Percentiles rank a stretch among this genome's conserved stretches.
Evolutionary conservation across 177 flowering plant species (phyloP).

Genomic region (Vitis hybrid): DNA sequence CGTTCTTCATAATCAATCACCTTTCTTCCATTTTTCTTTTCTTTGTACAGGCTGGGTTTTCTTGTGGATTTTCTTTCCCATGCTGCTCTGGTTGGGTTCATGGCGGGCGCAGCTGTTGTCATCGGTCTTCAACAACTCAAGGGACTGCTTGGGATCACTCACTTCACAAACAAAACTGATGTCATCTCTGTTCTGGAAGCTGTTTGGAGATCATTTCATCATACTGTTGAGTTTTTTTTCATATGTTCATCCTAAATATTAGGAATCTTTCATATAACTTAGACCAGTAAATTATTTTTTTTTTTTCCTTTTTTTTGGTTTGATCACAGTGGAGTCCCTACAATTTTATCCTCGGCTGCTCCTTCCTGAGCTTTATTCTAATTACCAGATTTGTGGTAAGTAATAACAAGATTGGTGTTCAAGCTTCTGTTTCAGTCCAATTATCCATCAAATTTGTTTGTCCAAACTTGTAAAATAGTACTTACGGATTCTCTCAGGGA

Average conservation of each 20-base stretch:
- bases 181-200: conserved; percentile 37
- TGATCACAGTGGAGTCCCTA: conserved; percentile 35
- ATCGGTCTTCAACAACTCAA: conserved; percentile 48
- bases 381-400: conserved; percentile 31
- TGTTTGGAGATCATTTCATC: conserved; percentile 23
- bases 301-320: background rate
- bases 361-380: conserved; percentile 34
- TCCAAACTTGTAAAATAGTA: too few relatives aligned
- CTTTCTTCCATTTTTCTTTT: background rate
- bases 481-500: conserved; percentile 36
- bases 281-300: background rate
- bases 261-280: background rate
- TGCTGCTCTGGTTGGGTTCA: conserved; percentile 48
- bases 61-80: conserved; percentile 49
- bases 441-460: background rate
- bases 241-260: too few relatives aligned
- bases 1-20: background rate
- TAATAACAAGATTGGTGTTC: background rate
- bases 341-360: conserved; percentile 33
- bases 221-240: conserved; percentile 11
- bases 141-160: conserved; percentile 38
- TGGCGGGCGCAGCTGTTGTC: conserved; percentile 47
- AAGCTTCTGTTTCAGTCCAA: background rate
- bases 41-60: conserved; percentile 38
- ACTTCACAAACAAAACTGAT: conserved; percentile 44